These are phyloP conservation scores for Pythium sp. DNA, from an alignment of 352 stramenopile genomes.

Conservation along the genomic window DNA sequence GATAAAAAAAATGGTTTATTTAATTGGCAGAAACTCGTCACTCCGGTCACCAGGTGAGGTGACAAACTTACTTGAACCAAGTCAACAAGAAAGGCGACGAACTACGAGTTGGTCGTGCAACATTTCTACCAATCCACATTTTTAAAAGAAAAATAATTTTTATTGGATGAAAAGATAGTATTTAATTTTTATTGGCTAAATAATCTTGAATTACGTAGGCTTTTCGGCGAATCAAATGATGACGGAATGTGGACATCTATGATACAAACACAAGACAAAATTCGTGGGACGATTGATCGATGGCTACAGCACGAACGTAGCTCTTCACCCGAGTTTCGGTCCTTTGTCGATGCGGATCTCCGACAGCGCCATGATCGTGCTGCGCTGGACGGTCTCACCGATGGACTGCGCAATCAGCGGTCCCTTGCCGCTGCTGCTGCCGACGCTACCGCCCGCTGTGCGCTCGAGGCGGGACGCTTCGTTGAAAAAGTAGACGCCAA, in stretches of 20 bases:
- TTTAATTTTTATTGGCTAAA: neutral
- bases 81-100: neutral
- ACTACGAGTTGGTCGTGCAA: neutral
- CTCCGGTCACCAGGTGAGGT: slow-evolving; percentile 1
- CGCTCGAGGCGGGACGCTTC: slow-evolving; percentile 59
- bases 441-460: slow-evolving; percentile 10
- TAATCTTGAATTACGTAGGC: neutral
- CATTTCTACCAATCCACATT: neutral
- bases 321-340: slow-evolving; percentile 27
- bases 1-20: no score
- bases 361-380: slow-evolving; percentile 52
- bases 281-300: neutral
- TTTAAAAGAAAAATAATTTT: neutral
- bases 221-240: slow-evolving; percentile 8
- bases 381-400: slow-evolving; percentile 32
- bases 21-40: no score
- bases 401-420: slow-evolving; percentile 30
- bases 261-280: slow-evolving; percentile 14
- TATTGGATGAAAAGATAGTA: slow-evolving; percentile 5
- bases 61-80: slow-evolving; percentile 4
- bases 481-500: slow-evolving; percentile 89
- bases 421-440: neutral
- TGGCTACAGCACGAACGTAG: slow-evolving; percentile 1
- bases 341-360: slow-evolving; percentile 66
- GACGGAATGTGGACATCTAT: neutral